Conservation (phyloP, 257 asterid genomes). For the Salvia rosmarinus region DNA sequence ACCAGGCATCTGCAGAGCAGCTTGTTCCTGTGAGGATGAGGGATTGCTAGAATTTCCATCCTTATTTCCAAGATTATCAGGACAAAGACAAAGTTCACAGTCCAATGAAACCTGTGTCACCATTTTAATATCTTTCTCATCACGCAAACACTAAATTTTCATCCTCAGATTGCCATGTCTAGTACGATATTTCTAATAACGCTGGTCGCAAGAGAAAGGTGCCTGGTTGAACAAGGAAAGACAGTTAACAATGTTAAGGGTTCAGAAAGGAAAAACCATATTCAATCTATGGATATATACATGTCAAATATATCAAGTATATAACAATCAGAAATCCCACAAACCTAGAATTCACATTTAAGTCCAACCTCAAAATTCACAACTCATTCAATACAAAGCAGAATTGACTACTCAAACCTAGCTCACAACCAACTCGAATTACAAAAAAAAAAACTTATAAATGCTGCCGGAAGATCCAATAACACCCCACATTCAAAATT, state of each 20-base stretch:
- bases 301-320: constrained; percentile 18
- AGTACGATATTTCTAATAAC: constrained; percentile 20
- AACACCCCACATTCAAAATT: constrained; percentile 15
- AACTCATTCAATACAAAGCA: constrained; percentile 21
- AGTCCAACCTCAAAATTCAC: constrained; percentile 1
- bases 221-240: constrained; percentile 34
- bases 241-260: constrained; percentile 1
- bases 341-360: constrained; percentile 25
- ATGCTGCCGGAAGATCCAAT: background rate
- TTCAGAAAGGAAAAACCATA: background rate
- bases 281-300: background rate
- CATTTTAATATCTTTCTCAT: constrained; percentile 50
- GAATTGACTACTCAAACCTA: constrained; percentile 23
- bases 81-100: constrained; percentile 46
- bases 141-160: constrained; percentile 37
- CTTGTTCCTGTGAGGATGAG: constrained; percentile 56
- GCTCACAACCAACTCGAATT: constrained; percentile 25
- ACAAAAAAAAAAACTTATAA: background rate
- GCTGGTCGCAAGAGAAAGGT: background rate
- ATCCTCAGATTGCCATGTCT: constrained; percentile 28
- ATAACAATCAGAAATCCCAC: constrained; percentile 31
- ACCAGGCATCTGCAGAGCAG: constrained; percentile 62
- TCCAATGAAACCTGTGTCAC: constrained; percentile 65
- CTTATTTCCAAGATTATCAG: constrained; percentile 50
- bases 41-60: constrained; percentile 54